These are phyloP conservation scores for Mycena vitilis DNA, from an alignment of 768 basidiomycete genomes.

Conservation along the genomic window DNA sequence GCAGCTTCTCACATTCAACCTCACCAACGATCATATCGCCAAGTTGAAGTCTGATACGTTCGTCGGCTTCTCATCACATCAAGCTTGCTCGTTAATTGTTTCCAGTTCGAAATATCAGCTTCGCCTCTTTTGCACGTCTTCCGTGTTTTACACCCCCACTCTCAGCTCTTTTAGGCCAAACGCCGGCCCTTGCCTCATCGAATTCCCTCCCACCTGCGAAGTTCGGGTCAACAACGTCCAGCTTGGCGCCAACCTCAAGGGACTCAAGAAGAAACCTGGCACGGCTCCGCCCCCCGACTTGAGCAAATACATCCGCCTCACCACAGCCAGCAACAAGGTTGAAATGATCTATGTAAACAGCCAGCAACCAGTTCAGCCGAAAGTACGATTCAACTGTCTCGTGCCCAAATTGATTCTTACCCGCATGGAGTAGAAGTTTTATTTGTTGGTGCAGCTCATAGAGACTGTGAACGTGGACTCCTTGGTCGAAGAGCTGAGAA, in stretches of 20 bases:
- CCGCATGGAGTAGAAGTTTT: constrained; percentile 76
- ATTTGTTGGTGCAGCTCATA: constrained; percentile 85
- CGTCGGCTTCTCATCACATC: constrained; percentile 35
- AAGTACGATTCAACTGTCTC: constrained; percentile 58
- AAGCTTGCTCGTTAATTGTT: constrained; percentile 5
- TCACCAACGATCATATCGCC: constrained; percentile 70
- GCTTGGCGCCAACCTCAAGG: constrained; percentile 83
- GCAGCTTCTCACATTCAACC: constrained; percentile 69
- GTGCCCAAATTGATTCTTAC: neutral
- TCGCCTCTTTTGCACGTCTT: constrained; percentile 90
- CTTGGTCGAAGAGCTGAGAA: constrained; percentile 76
- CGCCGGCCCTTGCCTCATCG: constrained; percentile 75
- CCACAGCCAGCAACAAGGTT: constrained; percentile 67
- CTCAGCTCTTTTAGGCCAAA: constrained; percentile 65
- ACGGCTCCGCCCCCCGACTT: constrained; percentile 91
- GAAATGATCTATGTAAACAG: constrained; percentile 95
- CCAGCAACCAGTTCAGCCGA: constrained; percentile 77
- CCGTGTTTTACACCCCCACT: constrained; percentile 70
- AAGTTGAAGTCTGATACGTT: constrained; percentile 72
- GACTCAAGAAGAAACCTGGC: constrained; percentile 94
- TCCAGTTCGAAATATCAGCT: constrained; percentile 79
- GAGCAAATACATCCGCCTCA: constrained; percentile 54
- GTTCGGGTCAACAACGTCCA: constrained; percentile 83
- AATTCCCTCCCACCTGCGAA: constrained; percentile 94
- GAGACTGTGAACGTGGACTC: constrained; percentile 78